A percentile compares a stretch with the other conserved stretches of the same genome.
Evolutionary conservation across 2,329 filamentous ascomycete genomes (phyloP).

Genomic region (Apiospora phragmitis): DNA sequence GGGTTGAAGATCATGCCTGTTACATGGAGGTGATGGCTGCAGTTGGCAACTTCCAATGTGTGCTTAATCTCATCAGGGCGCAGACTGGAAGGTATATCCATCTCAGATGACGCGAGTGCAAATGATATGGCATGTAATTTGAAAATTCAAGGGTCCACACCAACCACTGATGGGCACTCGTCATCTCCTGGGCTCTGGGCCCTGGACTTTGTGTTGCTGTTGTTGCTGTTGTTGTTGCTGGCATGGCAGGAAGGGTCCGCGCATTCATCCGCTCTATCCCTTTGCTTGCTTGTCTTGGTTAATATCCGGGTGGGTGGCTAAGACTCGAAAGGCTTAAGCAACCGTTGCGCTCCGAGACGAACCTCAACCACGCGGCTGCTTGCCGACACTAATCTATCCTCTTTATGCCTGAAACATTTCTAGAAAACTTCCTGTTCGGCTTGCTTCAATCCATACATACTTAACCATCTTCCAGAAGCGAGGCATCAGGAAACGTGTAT

Average conservation of each 20-base stretch:
- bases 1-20: background rate
- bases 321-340: background rate
- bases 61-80: background rate
- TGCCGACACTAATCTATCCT: background rate
- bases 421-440: background rate
- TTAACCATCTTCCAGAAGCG: background rate
- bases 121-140: background rate
- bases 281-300: background rate
- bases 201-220: too few relatives aligned
- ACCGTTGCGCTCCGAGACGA: background rate
- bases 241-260: background rate
- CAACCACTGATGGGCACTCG: background rate
- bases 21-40: background rate
- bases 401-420: background rate
- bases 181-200: background rate
- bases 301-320: background rate
- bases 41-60: background rate
- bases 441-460: background rate
- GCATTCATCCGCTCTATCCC: background rate
- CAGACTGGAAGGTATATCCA: background rate
- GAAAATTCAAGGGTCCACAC: background rate
- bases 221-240: background rate
- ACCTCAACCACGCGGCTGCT: background rate
- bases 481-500: background rate
- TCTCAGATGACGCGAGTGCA: background rate